A percentile compares a stretch with the other conserved stretches of the same genome.
Evolutionary conservation across 371 early-diverging fungal genomes (phyloP).

Genomic region (Mucor irregularis): DNA sequence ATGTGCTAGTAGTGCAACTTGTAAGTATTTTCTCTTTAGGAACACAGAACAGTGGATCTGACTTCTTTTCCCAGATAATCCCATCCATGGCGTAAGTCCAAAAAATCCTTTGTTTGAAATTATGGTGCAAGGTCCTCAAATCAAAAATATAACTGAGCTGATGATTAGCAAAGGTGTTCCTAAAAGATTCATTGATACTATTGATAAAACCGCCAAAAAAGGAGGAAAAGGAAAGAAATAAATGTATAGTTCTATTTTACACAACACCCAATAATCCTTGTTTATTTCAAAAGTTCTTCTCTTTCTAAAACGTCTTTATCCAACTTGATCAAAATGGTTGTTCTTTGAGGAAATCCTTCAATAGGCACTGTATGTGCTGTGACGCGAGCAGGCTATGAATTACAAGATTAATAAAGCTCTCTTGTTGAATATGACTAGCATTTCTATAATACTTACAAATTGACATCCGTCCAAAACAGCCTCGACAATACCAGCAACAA

Average conservation of each 20-base stretch:
- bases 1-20: slow-evolving; percentile 69
- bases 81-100: slow-evolving; percentile 59
- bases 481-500: slow-evolving; percentile 94
- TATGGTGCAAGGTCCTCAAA: slow-evolving; percentile 78
- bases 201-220: slow-evolving; percentile 69
- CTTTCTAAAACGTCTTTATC: slow-evolving; percentile 79
- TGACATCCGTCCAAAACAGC: slow-evolving; percentile 89
- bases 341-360: slow-evolving; percentile 88
- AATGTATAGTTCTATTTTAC: background rate
- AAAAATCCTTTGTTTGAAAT: slow-evolving; percentile 63
- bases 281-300: slow-evolving; percentile 70
- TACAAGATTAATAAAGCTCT: background rate
- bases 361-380: slow-evolving; percentile 91
- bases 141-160: slow-evolving; percentile 53
- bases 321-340: slow-evolving; percentile 94
- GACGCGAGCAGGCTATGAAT: slow-evolving; percentile 82
- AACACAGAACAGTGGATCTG: too few relatives aligned
- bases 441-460: slow-evolving; percentile 68
- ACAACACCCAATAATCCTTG: too few relatives aligned
- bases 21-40: slow-evolving; percentile 33
- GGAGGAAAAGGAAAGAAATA: slow-evolving; percentile 46
- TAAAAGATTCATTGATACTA: slow-evolving; percentile 52
- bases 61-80: slow-evolving; percentile 39
- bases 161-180: slow-evolving; percentile 60
- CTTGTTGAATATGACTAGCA: background rate